These are phyloP conservation scores for Spizellomyces sp. DNA, from an alignment of 192 early-diverging fungal genomes.

Conservation along the genomic window DNA sequence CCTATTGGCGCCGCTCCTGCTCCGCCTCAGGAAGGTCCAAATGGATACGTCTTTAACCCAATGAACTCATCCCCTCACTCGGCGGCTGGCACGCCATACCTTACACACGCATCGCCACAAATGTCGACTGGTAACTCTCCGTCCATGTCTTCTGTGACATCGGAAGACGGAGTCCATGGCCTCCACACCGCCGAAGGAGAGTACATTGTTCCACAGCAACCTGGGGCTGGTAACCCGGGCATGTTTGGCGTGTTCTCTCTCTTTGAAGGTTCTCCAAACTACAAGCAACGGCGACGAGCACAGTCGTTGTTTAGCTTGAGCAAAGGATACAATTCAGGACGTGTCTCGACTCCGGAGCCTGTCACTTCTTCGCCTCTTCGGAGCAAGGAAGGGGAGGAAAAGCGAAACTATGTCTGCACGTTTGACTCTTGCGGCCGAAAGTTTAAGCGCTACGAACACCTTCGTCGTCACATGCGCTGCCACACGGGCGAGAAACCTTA, in stretches of 20 bases:
- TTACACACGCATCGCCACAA: conserved; percentile 28
- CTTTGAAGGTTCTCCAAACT: conserved; percentile 71
- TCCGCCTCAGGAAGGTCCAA: conserved; percentile 18
- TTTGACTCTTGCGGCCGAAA: conserved; percentile 34
- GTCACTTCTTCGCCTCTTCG: neutral
- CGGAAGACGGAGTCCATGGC: conserved; percentile 2
- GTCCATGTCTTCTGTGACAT: conserved; percentile 2
- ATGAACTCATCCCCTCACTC: conserved; percentile 2
- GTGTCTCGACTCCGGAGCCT: conserved; percentile 10
- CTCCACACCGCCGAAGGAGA: conserved; percentile 6
- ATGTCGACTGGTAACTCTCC: conserved; percentile 25
- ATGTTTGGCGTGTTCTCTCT: conserved; percentile 53
- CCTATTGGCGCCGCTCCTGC: conserved; percentile 26
- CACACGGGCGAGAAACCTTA: conserved; percentile 71
- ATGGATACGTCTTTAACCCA: neutral
- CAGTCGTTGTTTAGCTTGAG: conserved; percentile 26
- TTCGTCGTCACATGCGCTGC: conserved; percentile 71
- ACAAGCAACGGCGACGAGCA: conserved; percentile 68
- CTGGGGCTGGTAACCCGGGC: conserved; percentile 36
- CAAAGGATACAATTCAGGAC: conserved; percentile 10
- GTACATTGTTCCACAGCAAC: conserved; percentile 15
- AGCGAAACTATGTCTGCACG: conserved; percentile 38
- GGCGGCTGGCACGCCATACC: conserved; percentile 3
- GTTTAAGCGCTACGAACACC: conserved; percentile 80
- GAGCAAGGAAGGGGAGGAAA: conserved; percentile 15